Evolutionary conservation across 1,139 yeast species (phyloP).

Genomic region (Diutina neorugosa): DNA sequence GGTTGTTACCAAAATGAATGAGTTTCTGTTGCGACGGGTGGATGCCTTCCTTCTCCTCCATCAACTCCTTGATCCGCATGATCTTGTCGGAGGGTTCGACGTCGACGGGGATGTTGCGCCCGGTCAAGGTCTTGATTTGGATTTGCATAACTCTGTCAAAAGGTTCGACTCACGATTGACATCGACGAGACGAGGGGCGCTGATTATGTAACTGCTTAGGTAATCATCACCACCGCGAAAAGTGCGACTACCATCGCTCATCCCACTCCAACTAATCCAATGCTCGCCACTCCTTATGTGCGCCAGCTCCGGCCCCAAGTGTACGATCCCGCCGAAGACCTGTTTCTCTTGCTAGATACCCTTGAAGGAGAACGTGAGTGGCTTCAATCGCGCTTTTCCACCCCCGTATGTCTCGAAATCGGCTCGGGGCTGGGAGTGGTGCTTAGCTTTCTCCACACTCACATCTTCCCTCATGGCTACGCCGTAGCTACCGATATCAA

Average conservation of each 20-base stretch:
- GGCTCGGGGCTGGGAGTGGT: conserved; percentile 92
- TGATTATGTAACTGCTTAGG: neutral
- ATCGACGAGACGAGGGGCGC: neutral
- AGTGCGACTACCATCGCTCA: neutral
- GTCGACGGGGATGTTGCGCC: conserved; percentile 76
- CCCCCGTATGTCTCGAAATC: conserved; percentile 53
- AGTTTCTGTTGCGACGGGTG: conserved; percentile 94
- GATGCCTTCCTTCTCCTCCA: conserved; percentile 95
- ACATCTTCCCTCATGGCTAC: conserved; percentile 37
- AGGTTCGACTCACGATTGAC: neutral
- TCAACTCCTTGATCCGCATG: conserved; percentile 75
- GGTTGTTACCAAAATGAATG: conserved; percentile 83
- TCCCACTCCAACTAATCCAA: conserved; percentile 8
- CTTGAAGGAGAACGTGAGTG: conserved; percentile 45
- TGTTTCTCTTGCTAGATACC: conserved; percentile 69
- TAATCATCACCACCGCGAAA: neutral
- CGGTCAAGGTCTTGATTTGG: conserved; percentile 66
- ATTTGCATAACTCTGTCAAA: conserved; percentile 35
- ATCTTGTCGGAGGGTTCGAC: conserved; percentile 69
- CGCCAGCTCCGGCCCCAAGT: conserved; percentile 33
- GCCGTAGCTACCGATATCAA: conserved; percentile 68
- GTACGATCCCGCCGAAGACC: conserved; percentile 91
- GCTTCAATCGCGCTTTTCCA: conserved; percentile 19
- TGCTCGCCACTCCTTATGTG: conserved; percentile 33
- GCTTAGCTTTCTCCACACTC: conserved; percentile 53